Evolutionary conservation across 352 stramenopile genomes (phyloP), one percentile per base, ranked within the genome.

Genomic region (Thraustotheca clavata): DNA sequence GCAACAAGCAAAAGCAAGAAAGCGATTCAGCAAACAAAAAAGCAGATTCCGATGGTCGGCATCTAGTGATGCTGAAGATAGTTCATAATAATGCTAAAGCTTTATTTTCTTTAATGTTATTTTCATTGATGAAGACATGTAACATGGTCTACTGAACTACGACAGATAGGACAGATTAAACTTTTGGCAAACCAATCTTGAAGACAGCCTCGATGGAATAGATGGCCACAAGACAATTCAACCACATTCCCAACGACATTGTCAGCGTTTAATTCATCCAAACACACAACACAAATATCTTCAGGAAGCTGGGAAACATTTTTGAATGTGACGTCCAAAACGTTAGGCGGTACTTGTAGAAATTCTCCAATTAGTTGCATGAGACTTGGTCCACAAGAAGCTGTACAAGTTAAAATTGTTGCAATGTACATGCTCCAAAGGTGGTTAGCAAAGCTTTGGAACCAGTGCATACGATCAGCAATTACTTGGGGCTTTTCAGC

Each of bases 151-250:
- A n/a, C n/a, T n/a, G n/a, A n/a, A n/a, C 43, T 29, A 18, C 50
- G 50, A 60, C 50, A 60, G 31, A 60, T n/a, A 12, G 50, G 50
- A n/a, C 50, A 60, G 33, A 16, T 60, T 46, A 24, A 38, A 20
- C 48, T 60, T n/a, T 60, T 38, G 18, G 43, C 50, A 1, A 60
- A 26, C 50, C 50, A 60, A 33, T 18, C 50, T 33, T 49, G 48
- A n/a, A 60, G 34, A n/a, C 50, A 60, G 33, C 48, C 50, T 18
- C 50, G 22, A 38, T 60, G 50, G 31, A 60, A 60, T 16, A 38
- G 12, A 49, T 60, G 50, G 7, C n/a, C 16, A 20, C 50, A 60
- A 22, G 26, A 22, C 7, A 60, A 24, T 16, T 49, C 6, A 12
- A 38, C 22, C 14, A 60, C 50, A 20, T 22, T 49, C 11, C 29